phyloP scores from a whole-genome alignment of 2,329 filamentous ascomycete species.

The Pyrenophora seminiperda region DNA sequence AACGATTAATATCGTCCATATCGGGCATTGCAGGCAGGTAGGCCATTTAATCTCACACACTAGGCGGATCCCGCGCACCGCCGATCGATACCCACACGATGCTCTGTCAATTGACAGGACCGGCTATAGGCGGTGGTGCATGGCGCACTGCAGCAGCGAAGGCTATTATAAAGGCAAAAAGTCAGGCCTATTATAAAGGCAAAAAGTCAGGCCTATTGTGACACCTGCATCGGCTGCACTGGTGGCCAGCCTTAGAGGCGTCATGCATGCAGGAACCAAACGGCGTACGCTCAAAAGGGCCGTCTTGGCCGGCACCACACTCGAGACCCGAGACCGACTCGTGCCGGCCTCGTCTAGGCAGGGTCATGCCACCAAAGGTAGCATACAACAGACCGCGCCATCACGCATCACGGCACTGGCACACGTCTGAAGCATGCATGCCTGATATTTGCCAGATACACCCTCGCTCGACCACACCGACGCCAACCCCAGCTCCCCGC shows the following conservation, averaged over 20 bases:
- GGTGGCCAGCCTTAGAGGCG: slow-evolving; percentile 13
- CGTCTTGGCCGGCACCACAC: slow-evolving; percentile 19
- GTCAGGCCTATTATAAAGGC: background rate
- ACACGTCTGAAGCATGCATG: slow-evolving; percentile 15
- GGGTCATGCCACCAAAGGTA: slow-evolving; percentile 15
- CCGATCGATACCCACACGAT: background rate
- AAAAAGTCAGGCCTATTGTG: background rate
- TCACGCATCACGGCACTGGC: no score
- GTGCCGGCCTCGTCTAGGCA: slow-evolving; percentile 21
- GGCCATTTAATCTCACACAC: slow-evolving; percentile 5
- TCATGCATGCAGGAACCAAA: slow-evolving; percentile 26
- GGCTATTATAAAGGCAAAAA: no score
- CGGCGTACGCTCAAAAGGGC: slow-evolving; percentile 21
- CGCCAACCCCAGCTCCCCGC: no score
- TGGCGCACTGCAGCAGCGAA: no score
- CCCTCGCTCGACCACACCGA: no score
- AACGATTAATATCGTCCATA: background rate
- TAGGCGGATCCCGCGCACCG: background rate
- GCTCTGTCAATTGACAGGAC: no score
- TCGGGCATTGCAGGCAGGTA: no score
- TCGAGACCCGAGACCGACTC: slow-evolving; percentile 24
- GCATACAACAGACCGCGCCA: slow-evolving; percentile 31
- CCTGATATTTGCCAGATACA: no score
- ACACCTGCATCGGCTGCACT: slow-evolving; percentile 15
- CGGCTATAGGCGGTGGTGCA: no score